Base-by-base conservation (phyloP, 768 basidiomycete genomes). In the Grammothele lineata region DNA sequence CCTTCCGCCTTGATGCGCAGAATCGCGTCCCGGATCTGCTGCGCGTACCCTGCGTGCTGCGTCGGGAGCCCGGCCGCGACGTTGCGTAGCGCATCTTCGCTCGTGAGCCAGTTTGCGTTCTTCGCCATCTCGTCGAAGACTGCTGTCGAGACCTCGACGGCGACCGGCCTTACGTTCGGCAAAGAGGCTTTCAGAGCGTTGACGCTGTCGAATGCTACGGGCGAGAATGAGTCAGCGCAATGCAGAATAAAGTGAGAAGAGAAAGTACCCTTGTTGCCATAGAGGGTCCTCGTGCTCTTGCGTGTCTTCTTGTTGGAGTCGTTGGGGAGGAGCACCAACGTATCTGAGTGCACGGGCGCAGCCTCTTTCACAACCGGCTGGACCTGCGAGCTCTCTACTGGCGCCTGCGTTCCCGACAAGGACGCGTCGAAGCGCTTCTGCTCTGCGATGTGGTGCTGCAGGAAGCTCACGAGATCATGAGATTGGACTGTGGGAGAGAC, bases 281-380 rank as follows among this genome's bases (percentile, higher is more conserved):
- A 79, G 26, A 87, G 72, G 32, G 85, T 77, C 58, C 86, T 87
- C 25, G 79, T 76, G 23, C 79, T 76, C 59, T 83, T 89, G 37
- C 83, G 75, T 50, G 83, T 81, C 57, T 88, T 89, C 71, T 86
- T 87, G n/a, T n/a, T n/a, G 6, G 74, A 64, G 56, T 89, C 88
- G 8, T 73, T 65, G 0, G 86, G 83, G 2, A 89, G 74, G 7
- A 88, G 51, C 18, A 88, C 72, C 26, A 87, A 81, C 19, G 87
- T 73, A n/a, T n/a, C n/a, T n/a, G 6, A 80, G 77, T 0, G 75
- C 64, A 9, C 54, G 3, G 56, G 48, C 1, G 63, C 59, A 10
- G 55, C 25, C 23, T 73, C 68, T 54, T 70, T 72, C 1, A 66
- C 57, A 2, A 71, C 57, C 2, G 68, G 44, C 10, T 59, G 53